Conservation (phyloP, 108 stramenopile genomes). For the Parietichytrium sp. region DNA sequence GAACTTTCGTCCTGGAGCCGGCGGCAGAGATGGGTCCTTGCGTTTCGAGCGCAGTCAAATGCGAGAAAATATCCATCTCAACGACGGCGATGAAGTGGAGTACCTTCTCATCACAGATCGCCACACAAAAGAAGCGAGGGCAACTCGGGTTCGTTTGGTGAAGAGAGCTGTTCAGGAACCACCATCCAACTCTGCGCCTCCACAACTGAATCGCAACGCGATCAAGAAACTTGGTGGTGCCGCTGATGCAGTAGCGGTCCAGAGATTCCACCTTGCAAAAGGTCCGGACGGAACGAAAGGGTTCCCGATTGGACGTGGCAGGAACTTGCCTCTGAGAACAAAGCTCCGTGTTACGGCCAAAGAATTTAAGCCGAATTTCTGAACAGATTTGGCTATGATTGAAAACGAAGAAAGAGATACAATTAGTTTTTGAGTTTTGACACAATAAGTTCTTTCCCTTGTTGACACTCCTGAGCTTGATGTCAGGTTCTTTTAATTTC, state of each 20-base stretch:
- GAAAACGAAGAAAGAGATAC: no score
- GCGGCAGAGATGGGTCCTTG: neutral
- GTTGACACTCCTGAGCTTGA: no score
- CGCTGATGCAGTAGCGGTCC: slow-evolving; percentile 4
- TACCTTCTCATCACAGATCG: neutral
- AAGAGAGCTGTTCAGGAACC: neutral
- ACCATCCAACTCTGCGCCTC: neutral
- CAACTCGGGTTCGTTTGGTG: slow-evolving; percentile 9
- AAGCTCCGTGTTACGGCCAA: slow-evolving; percentile 16
- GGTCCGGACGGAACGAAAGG: slow-evolving; percentile 15
- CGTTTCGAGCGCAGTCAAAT: slow-evolving; percentile 27
- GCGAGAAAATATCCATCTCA: neutral
- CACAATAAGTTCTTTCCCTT: no score
- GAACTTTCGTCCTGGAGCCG: neutral
- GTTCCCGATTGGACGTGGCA: neutral
- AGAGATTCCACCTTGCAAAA: slow-evolving; percentile 1
- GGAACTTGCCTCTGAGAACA: slow-evolving; percentile 3
- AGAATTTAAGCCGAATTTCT: slow-evolving; percentile 27
- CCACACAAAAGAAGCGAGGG: slow-evolving; percentile 25
- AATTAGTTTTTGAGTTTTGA: no score
- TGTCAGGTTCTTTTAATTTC: no score
- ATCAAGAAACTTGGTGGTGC: neutral
- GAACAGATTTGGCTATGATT: no score
- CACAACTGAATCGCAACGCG: neutral
- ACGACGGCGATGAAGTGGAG: slow-evolving; percentile 20